Evolutionary conservation across 2,329 filamentous ascomycete species (phyloP), one percentile per base, ranked within the genome.

Genomic region (Xylaria sp.): DNA sequence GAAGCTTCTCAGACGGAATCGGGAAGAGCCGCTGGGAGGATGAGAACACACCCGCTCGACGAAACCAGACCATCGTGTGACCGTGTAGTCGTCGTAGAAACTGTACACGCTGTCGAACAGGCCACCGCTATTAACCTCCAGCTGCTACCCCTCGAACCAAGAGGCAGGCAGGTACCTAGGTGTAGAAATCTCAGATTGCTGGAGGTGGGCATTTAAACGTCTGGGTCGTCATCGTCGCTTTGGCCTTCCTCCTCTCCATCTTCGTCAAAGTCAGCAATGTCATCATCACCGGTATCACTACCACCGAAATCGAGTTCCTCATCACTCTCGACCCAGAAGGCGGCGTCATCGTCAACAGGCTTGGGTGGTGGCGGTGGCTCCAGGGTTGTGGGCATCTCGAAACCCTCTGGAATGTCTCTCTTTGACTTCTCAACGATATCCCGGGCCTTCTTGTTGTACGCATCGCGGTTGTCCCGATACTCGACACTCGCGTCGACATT

Each of bases 401-500:
- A 92, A 0, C 83, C 91, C 0, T 78, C 76, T 0, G 94, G 93
- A 2, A 96, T 91, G 70, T 96, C 90, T 64, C 81, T 77, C 76
- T 90, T 90, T 10, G 90, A 92, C 51, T 77, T 78, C 65, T 89
- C 85, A 3, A 94, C 88, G 37, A 91, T 84, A 49, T 85, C 82
- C 63, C 77, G 80, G 1, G 93, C 91, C 67, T 81, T 82, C 49
- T 78, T 75, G 70, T 91, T 86, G 79, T 96, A 99, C 37, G 79
- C 74, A 1, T 79, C 78, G 0, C 85, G 85, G 37, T 87, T 76
- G 67, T 92, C 91, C 61, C 93, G 87, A 69, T 95, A 88, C 79
- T 92, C 83, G 23, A 97, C 88, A 59, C 91, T 86, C 1, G 94
- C 93, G 67, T 97, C 93, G 58, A 97, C 92, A 72, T 97, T 97